These are phyloP conservation scores for Stachybotrys elegans DNA, from an alignment of 2,329 filamentous ascomycete genomes.

Conservation along the genomic window DNA sequence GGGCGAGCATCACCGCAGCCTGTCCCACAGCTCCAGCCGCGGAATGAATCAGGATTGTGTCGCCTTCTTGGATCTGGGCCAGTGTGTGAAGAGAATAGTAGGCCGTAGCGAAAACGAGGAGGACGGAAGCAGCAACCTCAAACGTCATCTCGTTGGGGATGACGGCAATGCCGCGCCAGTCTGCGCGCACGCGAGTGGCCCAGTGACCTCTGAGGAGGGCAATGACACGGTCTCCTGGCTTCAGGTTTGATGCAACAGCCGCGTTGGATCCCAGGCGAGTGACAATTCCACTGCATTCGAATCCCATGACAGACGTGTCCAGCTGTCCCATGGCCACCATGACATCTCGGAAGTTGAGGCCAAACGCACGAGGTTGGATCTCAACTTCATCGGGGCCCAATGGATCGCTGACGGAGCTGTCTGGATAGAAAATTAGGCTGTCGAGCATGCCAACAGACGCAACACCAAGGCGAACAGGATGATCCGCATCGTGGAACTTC, in stretches of 20 bases:
- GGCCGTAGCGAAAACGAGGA: neutral
- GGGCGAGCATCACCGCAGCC: conserved; percentile 11
- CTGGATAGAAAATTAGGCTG: neutral
- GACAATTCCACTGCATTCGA: conserved; percentile 3
- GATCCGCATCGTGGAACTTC: too few species aligned
- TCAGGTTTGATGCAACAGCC: neutral
- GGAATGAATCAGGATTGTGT: conserved; percentile 10
- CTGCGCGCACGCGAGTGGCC: neutral
- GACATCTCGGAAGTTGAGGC: conserved; percentile 6
- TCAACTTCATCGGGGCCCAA: conserved; percentile 1
- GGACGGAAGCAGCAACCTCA: neutral
- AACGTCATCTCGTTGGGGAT: neutral
- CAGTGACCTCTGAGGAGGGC: neutral
- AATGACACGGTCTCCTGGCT: neutral
- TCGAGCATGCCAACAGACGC: conserved; percentile 2
- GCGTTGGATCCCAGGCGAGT: neutral
- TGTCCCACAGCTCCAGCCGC: conserved; percentile 15
- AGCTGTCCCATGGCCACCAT: conserved; percentile 5
- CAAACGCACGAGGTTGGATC: neutral
- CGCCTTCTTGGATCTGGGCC: neutral
- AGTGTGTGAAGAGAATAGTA: neutral
- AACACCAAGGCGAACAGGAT: neutral
- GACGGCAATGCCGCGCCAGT: neutral
- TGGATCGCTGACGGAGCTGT: neutral
- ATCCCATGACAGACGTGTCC: neutral